These are phyloP conservation scores for Pestalotiopsis sp. DNA, from an alignment of 2,329 filamentous ascomycete species.

Conservation along the genomic window DNA sequence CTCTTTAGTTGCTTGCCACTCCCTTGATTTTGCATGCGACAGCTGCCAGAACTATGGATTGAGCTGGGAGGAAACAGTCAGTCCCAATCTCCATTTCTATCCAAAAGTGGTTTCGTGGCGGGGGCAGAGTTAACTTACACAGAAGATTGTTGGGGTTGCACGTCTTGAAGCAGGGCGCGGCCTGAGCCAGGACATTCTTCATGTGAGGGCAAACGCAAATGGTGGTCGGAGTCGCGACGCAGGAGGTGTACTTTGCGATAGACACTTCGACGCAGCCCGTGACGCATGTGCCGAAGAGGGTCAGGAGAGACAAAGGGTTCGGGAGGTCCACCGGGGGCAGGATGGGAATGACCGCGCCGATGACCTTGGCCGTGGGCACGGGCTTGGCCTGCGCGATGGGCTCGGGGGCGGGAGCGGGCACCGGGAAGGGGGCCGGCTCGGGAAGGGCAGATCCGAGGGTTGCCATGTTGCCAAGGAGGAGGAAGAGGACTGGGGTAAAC, in stretches of 20 bases:
- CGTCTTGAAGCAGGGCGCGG: not conserved
- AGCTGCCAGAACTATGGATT: not conserved
- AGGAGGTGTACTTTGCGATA: not conserved
- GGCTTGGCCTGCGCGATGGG: not conserved
- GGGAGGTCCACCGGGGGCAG: not conserved
- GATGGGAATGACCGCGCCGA: not conserved
- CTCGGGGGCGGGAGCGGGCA: not conserved
- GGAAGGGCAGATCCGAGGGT: not conserved
- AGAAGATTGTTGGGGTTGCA: not conserved
- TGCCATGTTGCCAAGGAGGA: not conserved
- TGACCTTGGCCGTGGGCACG: not conserved
- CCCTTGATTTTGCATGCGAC: not conserved
- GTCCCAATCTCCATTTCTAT: too few relatives aligned
- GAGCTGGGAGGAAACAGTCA: not conserved
- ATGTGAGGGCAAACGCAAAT: not conserved
- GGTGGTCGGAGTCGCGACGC: not conserved
- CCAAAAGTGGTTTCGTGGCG: too few relatives aligned
- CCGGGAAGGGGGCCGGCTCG: not conserved
- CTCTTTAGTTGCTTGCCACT: not conserved
- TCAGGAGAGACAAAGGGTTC: not conserved
- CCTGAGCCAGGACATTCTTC: not conserved
- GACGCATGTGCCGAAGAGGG: not conserved
- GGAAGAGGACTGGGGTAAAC: not conserved
- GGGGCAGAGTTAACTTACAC: not conserved
- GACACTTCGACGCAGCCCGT: not conserved